Evolutionary conservation across 1,284 basidiomycete species (phyloP), one percentile per base, ranked within the genome.

Genomic region (Tylopilus sp.): DNA sequence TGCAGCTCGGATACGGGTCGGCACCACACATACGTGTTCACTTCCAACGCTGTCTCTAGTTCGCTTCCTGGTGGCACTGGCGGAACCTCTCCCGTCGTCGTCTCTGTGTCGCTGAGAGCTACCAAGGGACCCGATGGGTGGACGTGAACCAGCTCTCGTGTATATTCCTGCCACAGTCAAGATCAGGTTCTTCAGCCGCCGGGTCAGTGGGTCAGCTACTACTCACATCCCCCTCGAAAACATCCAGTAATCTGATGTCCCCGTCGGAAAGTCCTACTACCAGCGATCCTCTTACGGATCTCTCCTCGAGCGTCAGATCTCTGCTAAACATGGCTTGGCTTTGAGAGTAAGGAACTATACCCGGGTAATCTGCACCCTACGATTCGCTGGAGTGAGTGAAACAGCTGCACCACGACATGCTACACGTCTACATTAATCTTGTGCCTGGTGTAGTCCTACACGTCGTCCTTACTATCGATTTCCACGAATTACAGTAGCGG

Each of bases 331-430:
- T 66, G 8, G 55, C 54, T 15, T 64, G 55, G 31, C 78, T 78
- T 41, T 67, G 66, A n/a, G 66, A 61, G 51, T 77, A 79, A 0
- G 83, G 77, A 12, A 91, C 63, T 15, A 92, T 74, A 0, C 81
- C 92, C 0, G 93, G 93, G 61, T 95, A 96, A 64, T 93, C 89
- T 48, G 71, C 80, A 45, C 61, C 51, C 84, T 87, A 55, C n/a
- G 21, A 13, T 21, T 16, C 48, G 29, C 43, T 42, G 19, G 26
- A 18, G 41, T 55, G 42, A 58, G 43, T 40, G 12, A 38, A 12
- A 26, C 30, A 23, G 34, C 28, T 26, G 15, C 34, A 38, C 31
- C 8, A 40, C 31, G 15, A 28, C 19, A 30, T 19, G 15, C 12
- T 21, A 25, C 11, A 31, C 18, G 23, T 34, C 45, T 60, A 77